These are phyloP conservation scores for Stephania japonica DNA, from an alignment of 164 flowering plant species.

Conservation along the genomic window DNA sequence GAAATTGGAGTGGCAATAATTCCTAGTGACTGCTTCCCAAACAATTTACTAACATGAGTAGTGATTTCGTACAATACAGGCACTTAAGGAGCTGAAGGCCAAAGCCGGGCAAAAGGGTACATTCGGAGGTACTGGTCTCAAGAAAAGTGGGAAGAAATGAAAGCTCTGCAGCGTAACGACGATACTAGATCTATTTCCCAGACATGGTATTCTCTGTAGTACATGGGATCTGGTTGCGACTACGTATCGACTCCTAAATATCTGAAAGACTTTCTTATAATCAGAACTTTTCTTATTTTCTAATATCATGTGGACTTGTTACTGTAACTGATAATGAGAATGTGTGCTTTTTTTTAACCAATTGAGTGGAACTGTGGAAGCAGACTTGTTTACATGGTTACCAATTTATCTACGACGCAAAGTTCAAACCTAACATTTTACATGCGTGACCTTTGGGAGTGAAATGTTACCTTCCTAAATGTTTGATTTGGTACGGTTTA, in stretches of 20 bases:
- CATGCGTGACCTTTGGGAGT: too few species aligned
- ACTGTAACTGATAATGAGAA: too few species aligned
- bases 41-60: background rate
- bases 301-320: too few species aligned
- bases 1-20: background rate
- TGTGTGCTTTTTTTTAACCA: too few species aligned
- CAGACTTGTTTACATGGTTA: too few species aligned
- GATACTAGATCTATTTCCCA: background rate
- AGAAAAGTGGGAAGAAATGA: slow-evolving; percentile 97
- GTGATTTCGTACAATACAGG: slow-evolving; percentile 32
- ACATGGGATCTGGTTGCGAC: background rate
- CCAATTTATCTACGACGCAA: too few species aligned
- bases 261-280: background rate
- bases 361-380: too few species aligned
- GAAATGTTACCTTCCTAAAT: too few species aligned
- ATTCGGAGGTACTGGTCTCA: slow-evolving; percentile 85
- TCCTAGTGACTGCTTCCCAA: background rate
- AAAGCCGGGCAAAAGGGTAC: slow-evolving; percentile 84
- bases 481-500: too few species aligned
- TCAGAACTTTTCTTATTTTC: background rate
- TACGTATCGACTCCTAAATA: background rate
- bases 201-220: background rate
- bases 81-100: slow-evolving; percentile 77
- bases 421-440: too few species aligned
- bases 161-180: slow-evolving; percentile 1